Percentiles rank a stretch among this genome's conserved stretches.
Conservation (phyloP, 371 early-diverging fungal species). For the Globomyces sp. region DNA sequence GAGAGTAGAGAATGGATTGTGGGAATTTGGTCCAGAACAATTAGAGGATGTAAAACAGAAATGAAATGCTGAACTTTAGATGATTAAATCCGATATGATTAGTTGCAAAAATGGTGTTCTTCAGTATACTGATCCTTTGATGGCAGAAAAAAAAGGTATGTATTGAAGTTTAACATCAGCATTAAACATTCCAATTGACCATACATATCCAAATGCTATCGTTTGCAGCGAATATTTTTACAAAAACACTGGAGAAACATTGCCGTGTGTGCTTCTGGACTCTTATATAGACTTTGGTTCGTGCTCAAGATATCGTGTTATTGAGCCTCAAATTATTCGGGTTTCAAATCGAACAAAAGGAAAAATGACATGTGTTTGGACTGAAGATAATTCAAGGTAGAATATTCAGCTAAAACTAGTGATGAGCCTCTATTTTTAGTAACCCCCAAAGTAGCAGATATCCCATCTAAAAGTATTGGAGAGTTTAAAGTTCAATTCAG, state of each 20-base stretch:
- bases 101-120: constrained; percentile 33
- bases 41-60: constrained; percentile 33
- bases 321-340: constrained; percentile 39
- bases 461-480: constrained; percentile 32
- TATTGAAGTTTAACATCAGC: constrained; percentile 7
- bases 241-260: constrained; percentile 34
- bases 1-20: constrained; percentile 43
- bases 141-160: constrained; percentile 6
- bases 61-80: constrained; percentile 4
- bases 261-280: constrained; percentile 39
- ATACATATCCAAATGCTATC: constrained; percentile 34
- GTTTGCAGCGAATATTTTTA: constrained; percentile 47
- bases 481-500: constrained; percentile 48
- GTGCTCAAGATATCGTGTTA: constrained; percentile 45
- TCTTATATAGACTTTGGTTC: constrained; percentile 50
- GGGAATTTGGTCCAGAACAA: constrained; percentile 49
- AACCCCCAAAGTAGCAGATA: constrained; percentile 36
- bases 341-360: constrained; percentile 48
- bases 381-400: constrained; percentile 13
- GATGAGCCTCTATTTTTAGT: constrained; percentile 41
- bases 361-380: constrained; percentile 54
- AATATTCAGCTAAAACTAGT: constrained; percentile 20
- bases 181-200: constrained; percentile 20
- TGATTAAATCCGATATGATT: constrained; percentile 44
- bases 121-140: constrained; percentile 6